Conservation (phyloP, 1,284 basidiomycete species). For the Waitea zeae region DNA sequence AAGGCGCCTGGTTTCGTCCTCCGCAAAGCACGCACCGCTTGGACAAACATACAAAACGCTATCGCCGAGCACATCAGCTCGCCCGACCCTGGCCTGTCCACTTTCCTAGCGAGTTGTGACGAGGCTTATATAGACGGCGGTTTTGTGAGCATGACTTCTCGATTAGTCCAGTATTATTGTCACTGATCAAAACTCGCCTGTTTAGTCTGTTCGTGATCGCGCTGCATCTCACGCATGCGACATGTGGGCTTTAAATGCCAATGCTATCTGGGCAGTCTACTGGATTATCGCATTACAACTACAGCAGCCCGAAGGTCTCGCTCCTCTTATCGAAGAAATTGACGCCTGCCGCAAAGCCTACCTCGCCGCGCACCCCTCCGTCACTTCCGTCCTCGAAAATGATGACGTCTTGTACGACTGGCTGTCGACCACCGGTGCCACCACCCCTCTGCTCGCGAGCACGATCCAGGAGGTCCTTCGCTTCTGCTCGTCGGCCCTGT, state of each 20-base stretch:
- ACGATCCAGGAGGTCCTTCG: constrained; percentile 17
- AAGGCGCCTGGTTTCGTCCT: constrained; percentile 8
- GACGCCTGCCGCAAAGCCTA: constrained; percentile 8
- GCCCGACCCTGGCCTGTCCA: too few species aligned
- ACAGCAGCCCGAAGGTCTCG: constrained; percentile 11
- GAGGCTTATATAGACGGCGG: too few species aligned
- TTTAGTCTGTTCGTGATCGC: constrained; percentile 6
- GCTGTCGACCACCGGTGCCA: constrained; percentile 4
- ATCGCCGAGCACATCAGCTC: too few species aligned
- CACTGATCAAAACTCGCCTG: too few species aligned
- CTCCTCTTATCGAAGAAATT: constrained; percentile 12
- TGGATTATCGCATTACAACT: constrained; percentile 14
- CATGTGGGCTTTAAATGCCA: constrained; percentile 15
- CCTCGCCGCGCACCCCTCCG: constrained; percentile 6
- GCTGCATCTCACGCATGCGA: constrained; percentile 8
- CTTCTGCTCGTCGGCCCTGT: constrained; percentile 13
- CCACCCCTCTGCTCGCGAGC: constrained; percentile 13
- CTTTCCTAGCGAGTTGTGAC: too few species aligned
- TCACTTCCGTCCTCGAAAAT: not conserved
- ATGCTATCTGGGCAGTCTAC: constrained; percentile 14
- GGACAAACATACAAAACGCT: too few species aligned
- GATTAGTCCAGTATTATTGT: too few species aligned
- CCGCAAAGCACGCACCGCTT: too few species aligned
- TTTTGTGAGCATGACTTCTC: too few species aligned
- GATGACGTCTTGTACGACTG: constrained; percentile 7